Evolutionary conservation across 352 stramenopile species (phyloP), one percentile per base, ranked within the genome.

Genomic region (Phytophthora uliginosa): DNA sequence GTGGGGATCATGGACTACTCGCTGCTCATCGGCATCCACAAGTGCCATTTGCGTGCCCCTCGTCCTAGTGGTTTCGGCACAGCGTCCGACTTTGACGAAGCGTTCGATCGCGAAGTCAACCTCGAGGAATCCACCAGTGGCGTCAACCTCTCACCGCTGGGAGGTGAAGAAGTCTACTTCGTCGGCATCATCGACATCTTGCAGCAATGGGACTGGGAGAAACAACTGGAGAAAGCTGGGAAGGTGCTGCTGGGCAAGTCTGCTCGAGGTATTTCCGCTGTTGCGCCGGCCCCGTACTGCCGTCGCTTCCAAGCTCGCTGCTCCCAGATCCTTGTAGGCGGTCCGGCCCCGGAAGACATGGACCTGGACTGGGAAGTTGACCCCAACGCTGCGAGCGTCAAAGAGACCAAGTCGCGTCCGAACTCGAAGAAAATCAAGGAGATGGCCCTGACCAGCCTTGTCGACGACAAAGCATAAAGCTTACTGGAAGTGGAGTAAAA

Each of bases 111-210:
- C 4, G 63, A 74, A 17, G n/a, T 69, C n/a, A 50, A 76, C 10
- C n/a, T 59, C 18, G 74, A 78, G 7, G 71, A 68, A 12, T 18
- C 28, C 13, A 65, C 42, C 3, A 71, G 71, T 24, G 71, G 74
- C 3, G 38, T 45, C 57, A 79, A 90, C 7, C 62, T 79, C 2
- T 68, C 72, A 1, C 69, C 77, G 10, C 55, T 77, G 7, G 68
- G 73, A 26, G 40, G 73, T 2, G 72, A 82, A 4, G 85, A 93
- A 66, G 79, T 94, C 45, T 96, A 96, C 58, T 94, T 91, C 62
- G 77, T 96, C 6, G 89, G 89, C 10, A 93, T 96, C 52, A 96
- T 96, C 40, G 89, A 96, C 74, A 94, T 96, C 50, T 51, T 96
- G 7, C 89, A 96, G 62, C 80, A 94, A 65, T 96, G 88, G 86